Conservation (phyloP, 768 basidiomycete genomes). For the Hericium alpestre region DNA sequence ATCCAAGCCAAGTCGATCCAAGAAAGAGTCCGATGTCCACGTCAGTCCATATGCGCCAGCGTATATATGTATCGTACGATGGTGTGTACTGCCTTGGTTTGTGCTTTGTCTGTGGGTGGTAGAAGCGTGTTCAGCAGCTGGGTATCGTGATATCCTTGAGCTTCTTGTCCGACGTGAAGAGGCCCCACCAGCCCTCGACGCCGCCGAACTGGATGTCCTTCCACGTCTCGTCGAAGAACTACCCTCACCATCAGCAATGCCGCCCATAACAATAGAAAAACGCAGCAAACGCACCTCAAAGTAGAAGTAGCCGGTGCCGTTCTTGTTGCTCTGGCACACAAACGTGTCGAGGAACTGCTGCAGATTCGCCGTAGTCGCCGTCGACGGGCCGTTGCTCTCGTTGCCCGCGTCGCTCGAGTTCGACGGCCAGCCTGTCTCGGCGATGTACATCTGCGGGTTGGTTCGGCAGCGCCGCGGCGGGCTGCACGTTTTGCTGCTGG, state of each 20-base stretch:
- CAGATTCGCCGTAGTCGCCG: slow-evolving; percentile 49
- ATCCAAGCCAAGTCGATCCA: too few relatives aligned
- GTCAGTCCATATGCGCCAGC: neutral
- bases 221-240: slow-evolving; percentile 72
- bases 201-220: slow-evolving; percentile 69
- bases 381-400: slow-evolving; percentile 57
- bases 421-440: slow-evolving; percentile 89
- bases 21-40: neutral
- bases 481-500: slow-evolving; percentile 45
- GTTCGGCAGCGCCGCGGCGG: slow-evolving; percentile 52
- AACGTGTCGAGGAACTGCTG: slow-evolving; percentile 83
- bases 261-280: neutral
- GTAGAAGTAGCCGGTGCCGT: slow-evolving; percentile 81
- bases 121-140: slow-evolving; percentile 31
- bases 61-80: slow-evolving; percentile 8
- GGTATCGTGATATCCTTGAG: slow-evolving; percentile 67
- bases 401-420: slow-evolving; percentile 48
- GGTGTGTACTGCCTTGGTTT: too few relatives aligned
- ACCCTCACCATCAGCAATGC: neutral
- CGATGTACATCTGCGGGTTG: slow-evolving; percentile 77
- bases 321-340: slow-evolving; percentile 76
- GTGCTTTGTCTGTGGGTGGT: neutral
- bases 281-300: slow-evolving; percentile 35
- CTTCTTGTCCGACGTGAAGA: slow-evolving; percentile 41
- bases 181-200: slow-evolving; percentile 67